These are phyloP conservation scores for Fusarium marasasianum DNA, from an alignment of 2,329 filamentous ascomycete genomes.

Conservation along the genomic window DNA sequence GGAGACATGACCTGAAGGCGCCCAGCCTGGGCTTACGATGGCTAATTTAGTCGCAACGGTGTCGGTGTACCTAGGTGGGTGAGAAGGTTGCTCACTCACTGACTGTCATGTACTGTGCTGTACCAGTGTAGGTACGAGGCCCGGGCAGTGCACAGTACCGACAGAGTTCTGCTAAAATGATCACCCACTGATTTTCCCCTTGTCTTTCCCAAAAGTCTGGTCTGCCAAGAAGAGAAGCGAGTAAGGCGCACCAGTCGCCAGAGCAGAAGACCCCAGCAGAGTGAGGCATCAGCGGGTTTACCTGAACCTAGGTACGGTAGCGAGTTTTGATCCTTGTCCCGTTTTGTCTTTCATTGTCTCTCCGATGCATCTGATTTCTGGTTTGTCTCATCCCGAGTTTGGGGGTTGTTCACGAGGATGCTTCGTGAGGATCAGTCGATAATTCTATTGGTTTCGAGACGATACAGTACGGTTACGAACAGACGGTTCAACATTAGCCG, in stretches of 20 bases:
- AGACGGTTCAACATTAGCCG: not conserved
- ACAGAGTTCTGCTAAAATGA: constrained; percentile 1
- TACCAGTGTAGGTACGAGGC: not conserved
- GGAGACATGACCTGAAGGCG: not conserved
- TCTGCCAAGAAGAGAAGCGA: constrained; percentile 18
- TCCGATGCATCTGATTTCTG: constrained; percentile 1
- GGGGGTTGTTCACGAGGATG: constrained; percentile 12
- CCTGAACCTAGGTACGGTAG: constrained; percentile 1
- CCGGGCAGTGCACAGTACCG: not conserved
- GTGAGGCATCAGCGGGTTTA: constrained; percentile 5
- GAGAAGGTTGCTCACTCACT: too few relatives aligned
- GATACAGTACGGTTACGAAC: not conserved
- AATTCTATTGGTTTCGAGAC: not conserved
- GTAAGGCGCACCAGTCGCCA: constrained; percentile 17
- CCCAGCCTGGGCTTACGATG: not conserved
- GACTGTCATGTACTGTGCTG: not conserved
- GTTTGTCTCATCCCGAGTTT: not conserved
- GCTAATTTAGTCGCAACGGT: constrained; percentile 23
- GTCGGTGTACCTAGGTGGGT: not conserved
- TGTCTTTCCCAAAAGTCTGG: constrained; percentile 4
- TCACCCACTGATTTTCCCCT: constrained; percentile 1
- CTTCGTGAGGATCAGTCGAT: constrained; percentile 16
- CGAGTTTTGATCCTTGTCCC: not conserved
- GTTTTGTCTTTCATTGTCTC: not conserved
- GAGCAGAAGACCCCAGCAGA: not conserved